A percentile compares a stretch with the other conserved stretches of the same genome.
Conservation (phyloP, 306 rosid genomes). For the Prinsepia uniflora region DNA sequence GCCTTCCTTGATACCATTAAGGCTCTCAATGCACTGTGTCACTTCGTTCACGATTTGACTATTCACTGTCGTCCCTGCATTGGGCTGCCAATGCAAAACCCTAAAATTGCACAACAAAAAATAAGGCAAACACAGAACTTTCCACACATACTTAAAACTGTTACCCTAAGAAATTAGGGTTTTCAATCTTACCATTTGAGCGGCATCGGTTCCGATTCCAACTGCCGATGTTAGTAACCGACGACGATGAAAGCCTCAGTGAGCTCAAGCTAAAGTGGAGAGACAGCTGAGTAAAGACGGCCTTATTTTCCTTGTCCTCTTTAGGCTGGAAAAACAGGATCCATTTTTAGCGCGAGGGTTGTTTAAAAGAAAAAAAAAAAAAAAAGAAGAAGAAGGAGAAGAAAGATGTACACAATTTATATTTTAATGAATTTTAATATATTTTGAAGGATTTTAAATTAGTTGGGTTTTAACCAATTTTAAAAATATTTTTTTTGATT, state of each 20-base stretch:
- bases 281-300: neutral
- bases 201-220: slow-evolving; percentile 32
- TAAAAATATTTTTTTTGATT: no score
- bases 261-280: neutral
- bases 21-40: slow-evolving; percentile 75
- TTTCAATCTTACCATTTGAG: slow-evolving; percentile 42
- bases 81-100: slow-evolving; percentile 93
- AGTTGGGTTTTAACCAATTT: no score
- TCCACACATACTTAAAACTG: neutral
- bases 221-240: neutral
- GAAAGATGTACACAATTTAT: no score
- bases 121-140: neutral
- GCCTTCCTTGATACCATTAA: slow-evolving; percentile 83
- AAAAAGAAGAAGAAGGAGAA: no score
- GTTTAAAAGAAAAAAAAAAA: neutral
- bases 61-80: slow-evolving; percentile 58
- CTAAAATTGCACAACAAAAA: slow-evolving; percentile 25
- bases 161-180: neutral
- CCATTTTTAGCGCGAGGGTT: neutral
- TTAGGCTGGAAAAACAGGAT: neutral
- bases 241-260: neutral
- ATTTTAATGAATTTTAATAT: no score
- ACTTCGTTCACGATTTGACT: slow-evolving; percentile 80
- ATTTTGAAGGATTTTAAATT: no score
- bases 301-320: no score